Evolutionary conservation across 768 basidiomycete genomes (phyloP).

Genomic region (Trametes maxima): DNA sequence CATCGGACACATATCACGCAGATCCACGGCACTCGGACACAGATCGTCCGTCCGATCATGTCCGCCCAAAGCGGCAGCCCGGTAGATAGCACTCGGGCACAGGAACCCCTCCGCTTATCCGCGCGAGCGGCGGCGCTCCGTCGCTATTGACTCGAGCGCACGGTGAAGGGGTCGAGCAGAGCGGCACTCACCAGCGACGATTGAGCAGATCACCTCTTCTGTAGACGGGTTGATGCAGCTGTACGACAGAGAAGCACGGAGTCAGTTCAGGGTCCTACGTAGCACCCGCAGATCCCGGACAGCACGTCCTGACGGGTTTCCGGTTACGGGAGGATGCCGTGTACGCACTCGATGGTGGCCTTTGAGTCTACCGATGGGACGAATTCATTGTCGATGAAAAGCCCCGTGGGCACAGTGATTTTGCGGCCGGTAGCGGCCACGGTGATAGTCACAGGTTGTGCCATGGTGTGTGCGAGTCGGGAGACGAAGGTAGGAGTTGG

Average conservation of each 20-base stretch:
- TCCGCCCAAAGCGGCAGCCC: background rate
- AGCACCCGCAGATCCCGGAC: slow-evolving; percentile 13
- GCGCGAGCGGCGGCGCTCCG: background rate
- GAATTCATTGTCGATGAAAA: slow-evolving; percentile 93
- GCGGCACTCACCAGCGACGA: slow-evolving; percentile 50
- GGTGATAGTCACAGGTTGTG: slow-evolving; percentile 27
- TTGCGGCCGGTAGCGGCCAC: slow-evolving; percentile 34
- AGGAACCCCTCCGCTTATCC: background rate
- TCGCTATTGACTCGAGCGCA: background rate
- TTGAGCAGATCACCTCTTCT: slow-evolving; percentile 69
- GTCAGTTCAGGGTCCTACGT: background rate
- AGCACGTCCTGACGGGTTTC: background rate
- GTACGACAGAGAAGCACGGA: slow-evolving; percentile 19
- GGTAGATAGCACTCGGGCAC: too few species aligned
- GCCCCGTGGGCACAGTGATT: slow-evolving; percentile 72
- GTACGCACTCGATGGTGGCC: slow-evolving; percentile 62
- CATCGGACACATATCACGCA: background rate
- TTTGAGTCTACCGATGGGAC: slow-evolving; percentile 71
- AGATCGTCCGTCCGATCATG: slow-evolving; percentile 1
- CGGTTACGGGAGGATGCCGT: slow-evolving; percentile 16
- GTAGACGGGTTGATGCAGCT: slow-evolving; percentile 84
- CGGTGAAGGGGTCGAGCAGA: background rate
- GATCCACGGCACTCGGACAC: background rate
- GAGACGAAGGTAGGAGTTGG: slow-evolving; percentile 8
- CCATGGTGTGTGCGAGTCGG: slow-evolving; percentile 22